A percentile compares a stretch with the other conserved stretches of the same genome.
These are phyloP conservation scores for Euphorbia peplus DNA, from an alignment of 345 rosid species.

Conservation along the genomic window DNA sequence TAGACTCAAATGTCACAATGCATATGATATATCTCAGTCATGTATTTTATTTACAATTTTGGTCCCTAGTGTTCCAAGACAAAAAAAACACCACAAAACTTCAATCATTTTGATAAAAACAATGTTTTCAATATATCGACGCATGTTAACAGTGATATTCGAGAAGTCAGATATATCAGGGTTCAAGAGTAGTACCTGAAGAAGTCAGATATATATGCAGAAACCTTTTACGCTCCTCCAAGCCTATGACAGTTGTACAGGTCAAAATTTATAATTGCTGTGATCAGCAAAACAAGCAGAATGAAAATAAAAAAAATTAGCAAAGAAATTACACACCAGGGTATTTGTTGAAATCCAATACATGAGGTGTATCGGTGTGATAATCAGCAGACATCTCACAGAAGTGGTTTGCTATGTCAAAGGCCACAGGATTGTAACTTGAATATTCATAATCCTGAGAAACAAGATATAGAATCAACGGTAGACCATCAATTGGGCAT, in stretches of 20 bases:
- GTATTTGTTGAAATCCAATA: slow-evolving; percentile 29
- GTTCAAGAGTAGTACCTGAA: slow-evolving; percentile 44
- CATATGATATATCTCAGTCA: background rate
- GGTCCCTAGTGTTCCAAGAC: background rate
- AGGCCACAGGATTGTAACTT: slow-evolving; percentile 34
- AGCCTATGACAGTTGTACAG: slow-evolving; percentile 33
- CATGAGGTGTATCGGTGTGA: slow-evolving; percentile 31
- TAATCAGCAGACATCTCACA: slow-evolving; percentile 39
- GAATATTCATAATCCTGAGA: slow-evolving; percentile 36
- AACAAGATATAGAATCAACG: slow-evolving; percentile 3
- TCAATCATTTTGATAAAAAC: background rate
- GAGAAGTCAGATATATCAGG: background rate
- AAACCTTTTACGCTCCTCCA: slow-evolving; percentile 71
- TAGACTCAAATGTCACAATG: background rate
- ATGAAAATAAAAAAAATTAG: background rate
- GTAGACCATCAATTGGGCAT: slow-evolving; percentile 1
- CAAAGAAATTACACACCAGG: slow-evolving; percentile 19
- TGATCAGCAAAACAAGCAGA: background rate
- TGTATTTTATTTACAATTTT: background rate
- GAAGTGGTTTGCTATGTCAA: slow-evolving; percentile 36
- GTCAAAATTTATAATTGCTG: background rate
- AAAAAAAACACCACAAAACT: background rate
- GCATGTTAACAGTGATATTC: background rate
- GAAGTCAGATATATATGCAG: slow-evolving; percentile 50
- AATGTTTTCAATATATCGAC: background rate